Base-by-base conservation (phyloP, 2,329 filamentous ascomycete genomes). In the Trichoderma citrinoviride region DNA sequence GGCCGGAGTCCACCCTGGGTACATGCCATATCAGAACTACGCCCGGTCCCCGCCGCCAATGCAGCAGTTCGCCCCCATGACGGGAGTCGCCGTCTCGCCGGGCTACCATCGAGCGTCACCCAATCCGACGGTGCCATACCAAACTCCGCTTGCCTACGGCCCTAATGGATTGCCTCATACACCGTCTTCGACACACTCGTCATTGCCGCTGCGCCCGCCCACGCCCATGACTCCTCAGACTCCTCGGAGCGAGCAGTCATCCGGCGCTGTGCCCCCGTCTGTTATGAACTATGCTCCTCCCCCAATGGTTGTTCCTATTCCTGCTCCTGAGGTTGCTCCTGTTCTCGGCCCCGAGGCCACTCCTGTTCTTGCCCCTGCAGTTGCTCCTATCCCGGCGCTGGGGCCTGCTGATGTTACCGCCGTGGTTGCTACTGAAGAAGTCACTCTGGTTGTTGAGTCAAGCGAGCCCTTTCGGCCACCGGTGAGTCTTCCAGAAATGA, bases 101-200 rank as follows among this genome's bases (percentile, higher is more conserved):
- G 76, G 73, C 77, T 86, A 85, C 73, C 71, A 81, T 60, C 79
- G 81, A 49, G 78, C 81, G 37, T 85, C 83, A 58, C 83, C 84
- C n/a, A 80, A 77, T 55, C 76, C 85, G 74, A 80, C 84, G 61
- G 81, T 86, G 64, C 78, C 88, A 67, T 82, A 87, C 77, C 82
- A 87, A 73, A 78, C 83, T 73, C 77, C 85, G 73, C 75, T 78
- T 33, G 74, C 76, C 19, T 77, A 80, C 27, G 74, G 78, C 62
- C 75, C 81, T 12, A 37, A 37, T 19, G 73, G 79, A 46, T 77
- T 77, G 64, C 77, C 82, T 21, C 81, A 82, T 37, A 85, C 84
- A 10, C 84, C 84, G 4, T 82, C 82, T 5, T 86, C 84, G 17
- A 82, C 81, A 19, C 79, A 82, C 63, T 82, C 82, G 7, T 79